Evolutionary conservation across 768 basidiomycete genomes (phyloP).

Genomic region (Lyophyllum semitale): DNA sequence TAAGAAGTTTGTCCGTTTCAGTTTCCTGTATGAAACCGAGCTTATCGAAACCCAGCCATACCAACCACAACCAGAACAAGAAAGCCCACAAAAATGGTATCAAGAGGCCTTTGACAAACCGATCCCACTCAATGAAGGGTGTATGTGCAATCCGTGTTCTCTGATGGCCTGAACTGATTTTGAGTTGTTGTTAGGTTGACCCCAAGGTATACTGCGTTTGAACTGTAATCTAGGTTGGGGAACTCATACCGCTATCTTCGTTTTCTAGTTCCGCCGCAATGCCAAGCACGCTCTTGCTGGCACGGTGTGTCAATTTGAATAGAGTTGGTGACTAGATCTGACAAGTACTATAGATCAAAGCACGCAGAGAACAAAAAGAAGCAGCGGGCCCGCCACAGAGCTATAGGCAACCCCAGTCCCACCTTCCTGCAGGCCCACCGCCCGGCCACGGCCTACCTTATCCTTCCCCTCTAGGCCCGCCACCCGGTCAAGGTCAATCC

Average conservation of each 20-base stretch:
- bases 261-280: constrained; percentile 82
- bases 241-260: constrained; percentile 6
- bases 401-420: constrained; percentile 3
- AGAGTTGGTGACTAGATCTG: neutral
- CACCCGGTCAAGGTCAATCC: too few relatives aligned
- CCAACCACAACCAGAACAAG: constrained; percentile 94
- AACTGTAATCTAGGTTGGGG: neutral
- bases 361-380: constrained; percentile 61
- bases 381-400: constrained; percentile 27
- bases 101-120: constrained; percentile 74
- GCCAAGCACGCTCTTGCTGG: constrained; percentile 70
- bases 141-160: constrained; percentile 54
- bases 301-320: constrained; percentile 53
- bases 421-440: neutral
- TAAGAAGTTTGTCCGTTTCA: constrained; percentile 72
- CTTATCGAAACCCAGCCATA: constrained; percentile 54
- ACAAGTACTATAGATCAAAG: constrained; percentile 53
- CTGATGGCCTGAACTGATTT: constrained; percentile 1
- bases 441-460: neutral
- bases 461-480: too few relatives aligned
- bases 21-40: neutral
- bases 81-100: constrained; percentile 99
- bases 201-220: constrained; percentile 54
- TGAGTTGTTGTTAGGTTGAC: constrained; percentile 62
- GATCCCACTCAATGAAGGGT: constrained; percentile 85